Percentiles rank a stretch among this genome's conserved stretches.
phyloP scores from a whole-genome alignment of 2,329 filamentous ascomycete genomes.

The Fusarium multiceps region DNA sequence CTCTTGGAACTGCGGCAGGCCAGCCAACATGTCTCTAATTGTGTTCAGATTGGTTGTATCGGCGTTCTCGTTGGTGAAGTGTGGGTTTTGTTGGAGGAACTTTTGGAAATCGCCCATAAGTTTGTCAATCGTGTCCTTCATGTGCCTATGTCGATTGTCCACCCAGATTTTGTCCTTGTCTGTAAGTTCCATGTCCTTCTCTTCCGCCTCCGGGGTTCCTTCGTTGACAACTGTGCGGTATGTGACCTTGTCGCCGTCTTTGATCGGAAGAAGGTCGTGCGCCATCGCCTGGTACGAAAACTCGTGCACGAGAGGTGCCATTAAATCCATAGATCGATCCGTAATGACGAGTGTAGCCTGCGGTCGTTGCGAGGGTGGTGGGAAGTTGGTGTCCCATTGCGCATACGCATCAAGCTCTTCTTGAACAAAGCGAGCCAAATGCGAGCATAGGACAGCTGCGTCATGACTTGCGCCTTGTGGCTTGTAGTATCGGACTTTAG shows the following conservation, averaged over 20 bases:
- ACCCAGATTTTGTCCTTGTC: slow-evolving; percentile 97
- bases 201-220: slow-evolving; percentile 74
- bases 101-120: slow-evolving; percentile 92
- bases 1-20: slow-evolving; percentile 92
- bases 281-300: slow-evolving; percentile 99
- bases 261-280: slow-evolving; percentile 88
- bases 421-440: slow-evolving; percentile 91
- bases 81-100: slow-evolving; percentile 90
- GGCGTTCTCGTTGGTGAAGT: slow-evolving; percentile 82
- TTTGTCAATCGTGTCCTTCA: slow-evolving; percentile 97
- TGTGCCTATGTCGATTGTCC: slow-evolving; percentile 92
- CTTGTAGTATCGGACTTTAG: slow-evolving; percentile 90
- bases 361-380: slow-evolving; percentile 80
- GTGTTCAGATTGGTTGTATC: slow-evolving; percentile 83
- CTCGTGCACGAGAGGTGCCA: slow-evolving; percentile 89
- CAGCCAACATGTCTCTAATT: slow-evolving; percentile 97
- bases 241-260: slow-evolving; percentile 87
- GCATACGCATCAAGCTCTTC: slow-evolving; percentile 91
- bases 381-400: slow-evolving; percentile 85
- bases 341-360: slow-evolving; percentile 87
- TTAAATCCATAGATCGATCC: slow-evolving; percentile 92
- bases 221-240: slow-evolving; percentile 85
- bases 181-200: slow-evolving; percentile 90
- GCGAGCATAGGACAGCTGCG: slow-evolving; percentile 85
- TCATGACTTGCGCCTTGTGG: slow-evolving; percentile 82